phyloP scores from a whole-genome alignment of 2,329 filamentous ascomycete species.

The Ceratocystis huliohia region DNA sequence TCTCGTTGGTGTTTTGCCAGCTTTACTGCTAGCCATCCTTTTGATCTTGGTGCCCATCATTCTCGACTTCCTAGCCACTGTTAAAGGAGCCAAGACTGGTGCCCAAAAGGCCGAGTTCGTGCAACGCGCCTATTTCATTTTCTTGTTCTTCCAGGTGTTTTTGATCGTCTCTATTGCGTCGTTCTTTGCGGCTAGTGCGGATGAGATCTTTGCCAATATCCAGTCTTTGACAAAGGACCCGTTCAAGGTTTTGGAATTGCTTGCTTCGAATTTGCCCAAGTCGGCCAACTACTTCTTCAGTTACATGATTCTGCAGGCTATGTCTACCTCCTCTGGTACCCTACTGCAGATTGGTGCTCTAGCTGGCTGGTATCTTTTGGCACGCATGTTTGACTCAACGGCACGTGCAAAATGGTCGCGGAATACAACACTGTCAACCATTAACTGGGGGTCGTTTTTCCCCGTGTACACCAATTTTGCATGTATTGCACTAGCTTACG shows the following conservation, averaged over 20 bases:
- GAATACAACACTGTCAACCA: constrained; percentile 62
- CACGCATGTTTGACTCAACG: constrained; percentile 72
- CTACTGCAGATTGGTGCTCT: constrained; percentile 73
- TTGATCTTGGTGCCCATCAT: constrained; percentile 72
- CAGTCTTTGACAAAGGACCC: constrained; percentile 41
- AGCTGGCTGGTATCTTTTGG: constrained; percentile 67
- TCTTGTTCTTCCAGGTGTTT: constrained; percentile 91
- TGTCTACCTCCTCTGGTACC: constrained; percentile 81
- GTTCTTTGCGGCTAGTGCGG: constrained; percentile 52
- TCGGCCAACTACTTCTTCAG: constrained; percentile 97
- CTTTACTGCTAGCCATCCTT: constrained; percentile 60
- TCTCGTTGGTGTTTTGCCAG: constrained; percentile 77
- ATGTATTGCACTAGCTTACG: constrained; percentile 82
- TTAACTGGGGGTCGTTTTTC: constrained; percentile 89
- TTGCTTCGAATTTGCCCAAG: constrained; percentile 70
- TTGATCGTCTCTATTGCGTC: constrained; percentile 79
- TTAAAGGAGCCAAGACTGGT: constrained; percentile 73
- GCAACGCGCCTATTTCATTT: constrained; percentile 84
- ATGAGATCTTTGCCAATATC: constrained; percentile 45
- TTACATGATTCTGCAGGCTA: constrained; percentile 90
- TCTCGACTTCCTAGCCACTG: constrained; percentile 56
- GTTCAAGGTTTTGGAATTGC: constrained; percentile 48
- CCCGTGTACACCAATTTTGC: constrained; percentile 95
- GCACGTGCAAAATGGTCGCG: constrained; percentile 69
- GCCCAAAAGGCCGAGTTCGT: constrained; percentile 69